Evolutionary conservation across 2,329 filamentous ascomycete species (phyloP), one percentile per base, ranked within the genome.

Genomic region (Venturia aucupariae): DNA sequence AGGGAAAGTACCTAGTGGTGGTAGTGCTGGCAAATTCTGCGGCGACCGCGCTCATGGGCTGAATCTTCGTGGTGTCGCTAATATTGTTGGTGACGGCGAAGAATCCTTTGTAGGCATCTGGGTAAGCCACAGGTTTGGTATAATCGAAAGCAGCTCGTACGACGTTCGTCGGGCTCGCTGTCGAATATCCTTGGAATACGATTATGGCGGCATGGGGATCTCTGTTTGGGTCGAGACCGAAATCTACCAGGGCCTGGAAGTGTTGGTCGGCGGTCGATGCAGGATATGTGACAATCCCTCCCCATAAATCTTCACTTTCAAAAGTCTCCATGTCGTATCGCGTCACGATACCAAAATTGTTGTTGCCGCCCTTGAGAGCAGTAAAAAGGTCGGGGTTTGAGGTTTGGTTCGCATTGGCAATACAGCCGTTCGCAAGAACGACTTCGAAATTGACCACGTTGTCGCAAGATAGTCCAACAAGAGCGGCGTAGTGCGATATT

Each of bases 331-430:
- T 22, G 22, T 68, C 57, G 4, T 70, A 38, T 2, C 63, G 59
- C 5, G 75, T 75, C 2, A 76, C 72, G 44, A 76, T 71, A 15
- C 72, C 75, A 60, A 76, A 75, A 61, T 76, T 75, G 66, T 72
- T 75, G 4, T 66, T 67, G 10, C 75, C 74, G 4, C 75, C 73
- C 63, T 75, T 75, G 6, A 76, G 68, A 3, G 73, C 73, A 2
- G 67, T 67, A 68, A 71, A 75, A 22, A 76, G 69, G 24, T 71
- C 67, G 0, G 69, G 66, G 39, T 74, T 71, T 6, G 27, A 17
- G 4, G 27, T 32, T 24, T 57, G 27, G 13, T 57, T 57, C 2
- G 54, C 54, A 22, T 57, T 57, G 30, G 24, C 54, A 11, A 57
- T n/a, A 39, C 54, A 15, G 22, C 54, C 54, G 32, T 57, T 24